These are phyloP conservation scores for Amanita rubescens DNA, from an alignment of 768 basidiomycete species.

Conservation along the genomic window DNA sequence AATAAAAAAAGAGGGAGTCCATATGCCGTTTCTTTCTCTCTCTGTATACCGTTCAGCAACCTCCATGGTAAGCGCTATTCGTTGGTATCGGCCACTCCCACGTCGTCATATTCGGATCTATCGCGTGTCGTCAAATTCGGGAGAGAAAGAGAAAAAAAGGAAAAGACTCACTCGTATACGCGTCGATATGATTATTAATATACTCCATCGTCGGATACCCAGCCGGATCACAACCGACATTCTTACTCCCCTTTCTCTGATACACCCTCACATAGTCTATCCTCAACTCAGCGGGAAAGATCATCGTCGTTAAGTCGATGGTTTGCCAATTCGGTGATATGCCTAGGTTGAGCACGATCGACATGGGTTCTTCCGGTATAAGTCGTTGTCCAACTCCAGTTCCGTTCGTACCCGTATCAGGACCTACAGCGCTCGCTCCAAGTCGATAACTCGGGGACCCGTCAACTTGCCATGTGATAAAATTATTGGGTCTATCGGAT, in stretches of 20 bases:
- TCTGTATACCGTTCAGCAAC: too few relatives aligned
- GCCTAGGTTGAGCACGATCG: constrained; percentile 57
- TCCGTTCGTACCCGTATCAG: constrained; percentile 30
- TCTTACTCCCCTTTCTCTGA: constrained; percentile 49
- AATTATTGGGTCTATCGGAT: constrained; percentile 43
- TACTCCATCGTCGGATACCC: constrained; percentile 61
- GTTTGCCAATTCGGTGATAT: constrained; percentile 66
- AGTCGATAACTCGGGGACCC: constrained; percentile 43
- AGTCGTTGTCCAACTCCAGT: constrained; percentile 52
- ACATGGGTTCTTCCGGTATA: constrained; percentile 52
- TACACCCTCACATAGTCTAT: constrained; percentile 82
- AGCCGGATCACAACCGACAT: constrained; percentile 61
- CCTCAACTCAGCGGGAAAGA: constrained; percentile 62
- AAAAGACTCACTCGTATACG: constrained; percentile 55
- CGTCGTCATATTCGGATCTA: too few relatives aligned
- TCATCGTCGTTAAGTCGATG: constrained; percentile 45
- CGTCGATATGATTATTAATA: constrained; percentile 47
- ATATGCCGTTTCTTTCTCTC: too few relatives aligned
- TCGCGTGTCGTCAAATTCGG: too few relatives aligned
- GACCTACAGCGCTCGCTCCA: constrained; percentile 42
- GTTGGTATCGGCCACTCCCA: too few relatives aligned
- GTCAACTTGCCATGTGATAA: constrained; percentile 70
- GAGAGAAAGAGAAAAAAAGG: too few relatives aligned
- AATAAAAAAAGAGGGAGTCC: too few relatives aligned
- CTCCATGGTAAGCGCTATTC: too few relatives aligned